phyloP scores from a whole-genome alignment of 2,329 filamentous ascomycete species.

The Claviceps lovelessii region DNA sequence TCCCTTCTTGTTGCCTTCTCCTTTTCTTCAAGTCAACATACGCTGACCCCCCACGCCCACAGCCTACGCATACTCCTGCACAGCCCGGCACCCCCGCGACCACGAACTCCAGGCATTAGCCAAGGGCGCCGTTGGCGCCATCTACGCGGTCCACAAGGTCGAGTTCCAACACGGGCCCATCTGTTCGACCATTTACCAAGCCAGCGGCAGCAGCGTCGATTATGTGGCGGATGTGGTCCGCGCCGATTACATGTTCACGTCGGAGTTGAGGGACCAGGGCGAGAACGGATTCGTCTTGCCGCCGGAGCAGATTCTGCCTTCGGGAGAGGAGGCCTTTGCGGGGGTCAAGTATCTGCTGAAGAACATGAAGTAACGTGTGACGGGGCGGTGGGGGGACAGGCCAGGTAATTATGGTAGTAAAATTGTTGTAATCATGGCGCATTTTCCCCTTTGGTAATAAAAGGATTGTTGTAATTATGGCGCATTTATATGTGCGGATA shows the following conservation, averaged over 20 bases:
- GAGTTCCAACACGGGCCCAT: constrained; percentile 25
- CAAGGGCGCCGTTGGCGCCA: constrained; percentile 24
- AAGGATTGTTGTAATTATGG: too few relatives aligned
- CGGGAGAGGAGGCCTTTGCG: constrained; percentile 28
- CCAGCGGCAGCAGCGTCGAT: constrained; percentile 29
- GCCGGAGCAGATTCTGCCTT: constrained; percentile 27
- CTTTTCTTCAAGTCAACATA: too few relatives aligned
- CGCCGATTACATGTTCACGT: constrained; percentile 25
- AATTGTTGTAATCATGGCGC: too few relatives aligned
- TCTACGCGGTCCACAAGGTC: neutral
- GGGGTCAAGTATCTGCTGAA: constrained; percentile 45
- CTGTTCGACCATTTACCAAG: neutral
- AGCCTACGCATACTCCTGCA: constrained; percentile 47
- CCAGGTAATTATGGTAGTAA: too few relatives aligned
- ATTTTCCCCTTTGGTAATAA: too few relatives aligned
- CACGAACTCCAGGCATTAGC: constrained; percentile 35
- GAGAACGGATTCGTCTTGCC: constrained; percentile 29
- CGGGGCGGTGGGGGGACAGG: too few relatives aligned
- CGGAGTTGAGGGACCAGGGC: constrained; percentile 24
- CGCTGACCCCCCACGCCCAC: constrained; percentile 17
- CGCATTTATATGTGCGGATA: too few relatives aligned
- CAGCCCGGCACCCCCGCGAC: constrained; percentile 29
- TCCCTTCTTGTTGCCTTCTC: too few relatives aligned
- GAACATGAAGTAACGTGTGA: constrained; percentile 21
- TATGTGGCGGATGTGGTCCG: constrained; percentile 28